Conservation (phyloP, 1,284 basidiomycete genomes). For the Athelia sp. region DNA sequence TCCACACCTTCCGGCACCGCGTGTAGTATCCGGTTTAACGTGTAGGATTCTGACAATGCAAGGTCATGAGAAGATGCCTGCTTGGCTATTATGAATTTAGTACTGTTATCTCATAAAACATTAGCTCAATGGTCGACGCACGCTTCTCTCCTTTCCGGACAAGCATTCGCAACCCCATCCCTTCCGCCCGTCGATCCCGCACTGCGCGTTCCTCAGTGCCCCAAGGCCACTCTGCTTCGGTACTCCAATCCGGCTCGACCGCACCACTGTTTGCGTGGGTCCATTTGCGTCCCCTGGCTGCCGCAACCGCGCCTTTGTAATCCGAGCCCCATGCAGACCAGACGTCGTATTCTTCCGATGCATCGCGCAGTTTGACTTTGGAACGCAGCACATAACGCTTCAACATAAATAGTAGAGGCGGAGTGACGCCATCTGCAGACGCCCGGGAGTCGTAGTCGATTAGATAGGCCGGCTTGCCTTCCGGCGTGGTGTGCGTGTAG, state of each 20-base stretch:
- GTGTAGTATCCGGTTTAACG: slow-evolving; percentile 73
- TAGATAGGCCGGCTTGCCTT: slow-evolving; percentile 53
- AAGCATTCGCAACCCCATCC: slow-evolving; percentile 74
- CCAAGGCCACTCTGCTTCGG: slow-evolving; percentile 52
- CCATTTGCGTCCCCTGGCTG: slow-evolving; percentile 32
- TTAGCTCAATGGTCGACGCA: slow-evolving; percentile 36
- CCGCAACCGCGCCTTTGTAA: slow-evolving; percentile 22
- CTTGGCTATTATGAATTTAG: slow-evolving; percentile 34
- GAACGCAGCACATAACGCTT: slow-evolving; percentile 87
- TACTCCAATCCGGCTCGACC: slow-evolving; percentile 66
- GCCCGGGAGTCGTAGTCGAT: slow-evolving; percentile 69
- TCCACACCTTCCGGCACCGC: slow-evolving; percentile 85
- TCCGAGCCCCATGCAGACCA: slow-evolving; percentile 73
- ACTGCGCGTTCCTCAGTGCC: slow-evolving; percentile 44
- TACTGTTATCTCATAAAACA: slow-evolving; percentile 5
- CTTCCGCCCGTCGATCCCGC: slow-evolving; percentile 70
- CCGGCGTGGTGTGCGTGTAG: slow-evolving; percentile 53
- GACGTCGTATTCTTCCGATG: slow-evolving; percentile 70
- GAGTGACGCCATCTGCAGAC: slow-evolving; percentile 40
- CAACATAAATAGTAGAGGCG: slow-evolving; percentile 59
- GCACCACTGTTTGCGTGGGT: slow-evolving; percentile 53
- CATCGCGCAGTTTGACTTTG: slow-evolving; percentile 82
- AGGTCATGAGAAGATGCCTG: slow-evolving; percentile 52
- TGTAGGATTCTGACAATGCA: slow-evolving; percentile 54
- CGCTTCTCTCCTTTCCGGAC: slow-evolving; percentile 67